Conservation (phyloP, 352 stramenopile species). For the Phytopythium aichiense region DNA sequence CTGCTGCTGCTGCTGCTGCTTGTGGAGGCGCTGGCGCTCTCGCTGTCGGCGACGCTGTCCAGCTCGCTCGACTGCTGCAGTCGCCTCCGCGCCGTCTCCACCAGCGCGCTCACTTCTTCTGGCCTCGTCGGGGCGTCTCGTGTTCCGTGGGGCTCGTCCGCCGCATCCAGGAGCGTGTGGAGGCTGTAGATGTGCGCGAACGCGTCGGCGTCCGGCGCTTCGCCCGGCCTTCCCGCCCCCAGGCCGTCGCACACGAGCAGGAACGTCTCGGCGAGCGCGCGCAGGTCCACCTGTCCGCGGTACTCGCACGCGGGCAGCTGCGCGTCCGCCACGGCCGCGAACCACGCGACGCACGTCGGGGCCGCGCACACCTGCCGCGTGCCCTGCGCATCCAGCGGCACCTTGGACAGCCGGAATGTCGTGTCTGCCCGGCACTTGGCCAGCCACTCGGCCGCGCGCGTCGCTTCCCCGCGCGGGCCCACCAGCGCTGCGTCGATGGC, state of each 20-base stretch:
- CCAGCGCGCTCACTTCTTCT: constrained; percentile 2
- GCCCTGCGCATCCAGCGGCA: not conserved
- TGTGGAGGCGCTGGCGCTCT: not conserved
- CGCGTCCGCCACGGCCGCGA: not conserved
- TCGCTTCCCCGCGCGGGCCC: not conserved
- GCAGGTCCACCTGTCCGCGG: constrained; percentile 23
- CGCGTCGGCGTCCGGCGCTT: constrained; percentile 19
- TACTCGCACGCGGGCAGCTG: constrained; percentile 27
- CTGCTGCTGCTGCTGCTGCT: not conserved
- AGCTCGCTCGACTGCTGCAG: not conserved
- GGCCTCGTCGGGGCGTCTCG: not conserved
- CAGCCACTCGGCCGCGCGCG: not conserved
- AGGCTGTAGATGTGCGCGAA: constrained; percentile 25
- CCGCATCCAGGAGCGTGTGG: constrained; percentile 20
- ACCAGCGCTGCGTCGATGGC: not conserved
- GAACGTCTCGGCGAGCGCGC: constrained; percentile 28
- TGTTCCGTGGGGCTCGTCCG: not conserved
- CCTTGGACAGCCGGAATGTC: not conserved
- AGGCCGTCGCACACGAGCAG: constrained; percentile 24
- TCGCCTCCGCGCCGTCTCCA: not conserved
- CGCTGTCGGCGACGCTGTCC: not conserved
- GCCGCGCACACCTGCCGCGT: not conserved
- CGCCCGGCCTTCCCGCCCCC: constrained; percentile 6
- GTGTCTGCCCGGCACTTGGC: not conserved
- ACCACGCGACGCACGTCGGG: not conserved